Evolutionary conservation across 306 rosid species (phyloP).

Genomic region (Vachellia collinsii): DNA sequence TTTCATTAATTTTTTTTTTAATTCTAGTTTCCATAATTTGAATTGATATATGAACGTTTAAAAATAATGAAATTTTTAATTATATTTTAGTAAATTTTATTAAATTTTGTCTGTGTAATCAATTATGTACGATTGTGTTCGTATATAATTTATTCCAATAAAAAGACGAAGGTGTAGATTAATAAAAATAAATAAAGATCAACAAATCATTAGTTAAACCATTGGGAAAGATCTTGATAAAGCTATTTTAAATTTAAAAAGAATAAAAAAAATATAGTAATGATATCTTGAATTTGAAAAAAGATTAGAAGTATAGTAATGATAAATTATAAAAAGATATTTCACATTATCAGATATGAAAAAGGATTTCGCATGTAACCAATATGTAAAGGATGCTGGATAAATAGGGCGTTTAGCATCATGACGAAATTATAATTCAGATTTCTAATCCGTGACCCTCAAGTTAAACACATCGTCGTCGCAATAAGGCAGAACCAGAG

Average conservation of each 20-base stretch:
- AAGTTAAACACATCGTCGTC: neutral
- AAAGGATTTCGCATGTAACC: neutral
- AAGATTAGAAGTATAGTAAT: neutral
- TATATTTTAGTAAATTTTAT: neutral
- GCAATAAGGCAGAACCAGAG: neutral
- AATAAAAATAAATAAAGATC: neutral
- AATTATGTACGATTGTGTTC: neutral
- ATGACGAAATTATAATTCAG: neutral
- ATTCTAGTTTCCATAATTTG: neutral
- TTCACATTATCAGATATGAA: neutral
- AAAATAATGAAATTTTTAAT: neutral
- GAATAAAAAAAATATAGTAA: too few relatives aligned
- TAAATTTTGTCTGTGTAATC: neutral
- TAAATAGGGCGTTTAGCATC: neutral
- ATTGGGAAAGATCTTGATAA: neutral
- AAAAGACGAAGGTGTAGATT: neutral
- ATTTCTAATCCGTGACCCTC: neutral
- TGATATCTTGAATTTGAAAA: neutral
- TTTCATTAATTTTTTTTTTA: too few relatives aligned
- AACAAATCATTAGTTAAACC: neutral
- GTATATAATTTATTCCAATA: neutral
- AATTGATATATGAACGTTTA: neutral
- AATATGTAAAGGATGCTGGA: neutral
- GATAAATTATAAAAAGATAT: neutral
- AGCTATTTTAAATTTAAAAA: too few relatives aligned